phyloP scores from a whole-genome alignment of 2,329 filamentous ascomycete genomes.

The Akanthomyces lecanii region DNA sequence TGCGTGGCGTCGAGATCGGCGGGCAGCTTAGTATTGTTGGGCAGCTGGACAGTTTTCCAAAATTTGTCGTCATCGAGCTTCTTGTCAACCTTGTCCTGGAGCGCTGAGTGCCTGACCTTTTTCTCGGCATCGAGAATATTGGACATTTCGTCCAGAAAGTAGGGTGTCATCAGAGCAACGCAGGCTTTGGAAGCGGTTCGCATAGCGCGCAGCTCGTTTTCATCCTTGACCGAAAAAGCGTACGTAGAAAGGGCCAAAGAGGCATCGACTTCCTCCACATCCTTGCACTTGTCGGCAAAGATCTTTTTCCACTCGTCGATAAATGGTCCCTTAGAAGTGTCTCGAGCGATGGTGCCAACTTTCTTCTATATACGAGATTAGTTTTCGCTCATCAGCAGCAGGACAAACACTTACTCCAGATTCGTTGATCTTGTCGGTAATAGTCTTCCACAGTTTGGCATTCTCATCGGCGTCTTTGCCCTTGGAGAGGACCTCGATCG shows the following conservation, averaged over 20 bases:
- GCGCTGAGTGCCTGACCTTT: conserved; percentile 84
- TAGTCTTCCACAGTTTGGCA: conserved; percentile 80
- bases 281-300: conserved; percentile 73
- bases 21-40: conserved; percentile 70
- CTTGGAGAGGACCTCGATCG: conserved; percentile 85
- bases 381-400: conserved; percentile 18
- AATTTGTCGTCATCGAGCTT: conserved; percentile 94
- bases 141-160: conserved; percentile 98
- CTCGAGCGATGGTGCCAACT: conserved; percentile 81
- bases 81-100: conserved; percentile 82
- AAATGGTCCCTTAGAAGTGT: conserved; percentile 80
- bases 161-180: conserved; percentile 90
- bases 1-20: conserved; percentile 81
- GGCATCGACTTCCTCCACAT: conserved; percentile 85
- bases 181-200: conserved; percentile 91
- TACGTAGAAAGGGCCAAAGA: conserved; percentile 73
- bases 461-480: conserved; percentile 91
- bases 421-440: conserved; percentile 79
- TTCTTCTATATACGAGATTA: conserved; percentile 60
- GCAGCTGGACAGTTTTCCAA: conserved; percentile 74
- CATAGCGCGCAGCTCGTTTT: conserved; percentile 89
- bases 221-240: conserved; percentile 90
- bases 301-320: conserved; percentile 93
- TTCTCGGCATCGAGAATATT: conserved; percentile 93
- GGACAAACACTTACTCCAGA: conserved; percentile 64